Percentiles rank a stretch among this genome's conserved stretches.
Conservation (phyloP, 176 grass and related monocot species). For the Ensete ventricosum region DNA sequence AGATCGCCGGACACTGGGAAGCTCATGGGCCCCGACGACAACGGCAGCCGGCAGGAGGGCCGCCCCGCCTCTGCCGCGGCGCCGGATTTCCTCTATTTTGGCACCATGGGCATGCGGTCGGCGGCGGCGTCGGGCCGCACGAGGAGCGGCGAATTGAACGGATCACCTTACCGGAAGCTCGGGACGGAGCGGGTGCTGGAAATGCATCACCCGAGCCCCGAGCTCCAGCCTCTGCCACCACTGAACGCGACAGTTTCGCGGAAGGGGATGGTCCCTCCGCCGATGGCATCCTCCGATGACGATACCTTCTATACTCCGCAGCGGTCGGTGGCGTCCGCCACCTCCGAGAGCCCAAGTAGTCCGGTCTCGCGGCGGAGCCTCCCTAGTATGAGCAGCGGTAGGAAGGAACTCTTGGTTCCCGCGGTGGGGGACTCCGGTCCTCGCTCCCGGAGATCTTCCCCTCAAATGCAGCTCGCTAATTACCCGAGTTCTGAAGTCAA, state of each 20-base stretch:
- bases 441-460: conserved; percentile 60
- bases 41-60: conserved; percentile 5
- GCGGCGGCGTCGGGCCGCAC: conserved; percentile 30
- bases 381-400: conserved; percentile 62
- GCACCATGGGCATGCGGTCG: conserved; percentile 58
- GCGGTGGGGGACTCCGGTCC: conserved; percentile 18
- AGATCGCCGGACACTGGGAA: conserved; percentile 44
- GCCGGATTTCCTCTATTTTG: conserved; percentile 68
- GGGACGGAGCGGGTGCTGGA: conserved; percentile 41
- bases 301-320: conserved; percentile 78
- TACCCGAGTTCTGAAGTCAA: conserved; percentile 66
- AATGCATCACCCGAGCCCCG: conserved; percentile 74
- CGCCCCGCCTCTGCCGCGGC: conserved; percentile 16
- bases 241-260: conserved; percentile 16
- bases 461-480: conserved; percentile 60
- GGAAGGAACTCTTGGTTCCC: conserved; percentile 24
- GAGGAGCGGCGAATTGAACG: conserved; percentile 34
- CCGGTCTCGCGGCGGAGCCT: conserved; percentile 76
- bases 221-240: conserved; percentile 69
- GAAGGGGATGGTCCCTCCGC: background rate
- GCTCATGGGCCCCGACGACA: conserved; percentile 41
- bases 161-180: conserved; percentile 83
- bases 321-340: conserved; percentile 34
- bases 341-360: conserved; percentile 57
- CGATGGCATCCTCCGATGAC: conserved; percentile 52